Conservation (phyloP, 1,284 basidiomycete genomes). For the Ceraceosorus guamensis region DNA sequence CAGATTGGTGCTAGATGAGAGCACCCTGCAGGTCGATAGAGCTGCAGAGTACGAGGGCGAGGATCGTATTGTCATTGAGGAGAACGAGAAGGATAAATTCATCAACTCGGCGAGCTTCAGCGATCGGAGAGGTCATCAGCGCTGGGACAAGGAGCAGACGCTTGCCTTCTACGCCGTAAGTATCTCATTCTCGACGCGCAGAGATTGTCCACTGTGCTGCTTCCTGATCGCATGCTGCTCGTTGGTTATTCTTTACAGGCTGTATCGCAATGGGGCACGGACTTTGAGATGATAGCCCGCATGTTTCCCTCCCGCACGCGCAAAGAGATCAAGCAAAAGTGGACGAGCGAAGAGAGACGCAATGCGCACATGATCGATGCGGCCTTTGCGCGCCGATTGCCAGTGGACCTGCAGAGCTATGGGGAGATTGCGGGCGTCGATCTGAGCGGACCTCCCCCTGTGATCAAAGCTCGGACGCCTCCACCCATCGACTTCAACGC, state of each 20-base stretch:
- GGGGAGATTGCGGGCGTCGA: slow-evolving; percentile 40
- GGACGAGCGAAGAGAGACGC: slow-evolving; percentile 74
- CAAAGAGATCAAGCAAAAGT: slow-evolving; percentile 82
- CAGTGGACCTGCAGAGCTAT: slow-evolving; percentile 42
- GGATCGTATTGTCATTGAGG: slow-evolving; percentile 67
- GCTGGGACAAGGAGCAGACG: slow-evolving; percentile 46
- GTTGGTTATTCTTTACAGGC: too few relatives aligned
- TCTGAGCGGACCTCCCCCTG: slow-evolving; percentile 41
- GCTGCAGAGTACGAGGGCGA: slow-evolving; percentile 21
- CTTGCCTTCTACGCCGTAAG: too few relatives aligned
- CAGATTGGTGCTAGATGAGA: slow-evolving; percentile 49
- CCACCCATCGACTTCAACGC: slow-evolving; percentile 2
- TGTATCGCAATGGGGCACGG: slow-evolving; percentile 76
- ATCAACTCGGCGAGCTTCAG: slow-evolving; percentile 75
- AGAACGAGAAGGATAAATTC: slow-evolving; percentile 62
- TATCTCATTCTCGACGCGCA: too few relatives aligned
- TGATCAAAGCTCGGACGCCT: slow-evolving; percentile 22
- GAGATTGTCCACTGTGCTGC: slow-evolving; percentile 74
- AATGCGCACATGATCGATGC: slow-evolving; percentile 53
- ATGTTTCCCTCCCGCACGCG: slow-evolving; percentile 76
- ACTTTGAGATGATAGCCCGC: slow-evolving; percentile 81
- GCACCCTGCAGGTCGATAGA: slow-evolving; percentile 43
- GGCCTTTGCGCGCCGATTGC: slow-evolving; percentile 34
- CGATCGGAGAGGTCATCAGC: slow-evolving; percentile 56
- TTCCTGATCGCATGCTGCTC: slow-evolving; percentile 76